Evolutionary conservation across 2,329 filamentous ascomycete species (phyloP), one percentile per base, ranked within the genome.

Genomic region (Fusarium bactridioides): DNA sequence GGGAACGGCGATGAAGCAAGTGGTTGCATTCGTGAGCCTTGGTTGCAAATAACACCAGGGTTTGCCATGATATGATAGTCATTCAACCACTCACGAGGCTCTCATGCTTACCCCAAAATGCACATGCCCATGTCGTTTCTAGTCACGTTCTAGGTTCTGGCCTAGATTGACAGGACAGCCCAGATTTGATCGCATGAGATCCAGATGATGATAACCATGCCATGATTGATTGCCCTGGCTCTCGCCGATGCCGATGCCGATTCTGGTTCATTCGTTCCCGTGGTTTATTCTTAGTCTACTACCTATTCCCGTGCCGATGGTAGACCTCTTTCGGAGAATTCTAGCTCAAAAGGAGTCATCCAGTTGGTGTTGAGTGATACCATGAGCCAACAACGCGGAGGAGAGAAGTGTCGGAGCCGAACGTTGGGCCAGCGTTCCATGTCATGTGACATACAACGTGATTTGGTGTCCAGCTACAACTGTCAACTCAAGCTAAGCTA

Each of bases 361-460:
- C 45, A 18, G 18, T 71, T 45, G 60, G 33, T 53, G 31, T 38
- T 63, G 27, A 54, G 37, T 37, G 19, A 40, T 13, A 4, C 11
- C 23, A 25, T 31, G 27, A 29, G 31, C 25, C 27, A 41, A 33
- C 25, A 25, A 27, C 27, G 43, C 73, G 61, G 68, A 48, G 57
- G 27, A 59, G 25, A 47, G 35, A 44, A 15, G 15, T 11, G 38
- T 70, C 73, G 71, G 73, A 66, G 66, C 74, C 69, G 66, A 74
- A 33, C 10, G 18, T 58, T 40, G 21, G 50, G 18, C 40, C 31
- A 33, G 10, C 4, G 41, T 6, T 45, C 29, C n/a, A 16, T 3
- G 21, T 54, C 75, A 77, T 72, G 75, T 77, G 75, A 74, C 35
- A 10, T 5, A 13, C 40, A 67, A 65, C 73, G 73, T 77, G 75